Percentiles rank a stretch among this genome's conserved stretches.
These are phyloP conservation scores for Sugiyamaella grinbergsii DNA, from an alignment of 1,139 yeast genomes.

Conservation along the genomic window DNA sequence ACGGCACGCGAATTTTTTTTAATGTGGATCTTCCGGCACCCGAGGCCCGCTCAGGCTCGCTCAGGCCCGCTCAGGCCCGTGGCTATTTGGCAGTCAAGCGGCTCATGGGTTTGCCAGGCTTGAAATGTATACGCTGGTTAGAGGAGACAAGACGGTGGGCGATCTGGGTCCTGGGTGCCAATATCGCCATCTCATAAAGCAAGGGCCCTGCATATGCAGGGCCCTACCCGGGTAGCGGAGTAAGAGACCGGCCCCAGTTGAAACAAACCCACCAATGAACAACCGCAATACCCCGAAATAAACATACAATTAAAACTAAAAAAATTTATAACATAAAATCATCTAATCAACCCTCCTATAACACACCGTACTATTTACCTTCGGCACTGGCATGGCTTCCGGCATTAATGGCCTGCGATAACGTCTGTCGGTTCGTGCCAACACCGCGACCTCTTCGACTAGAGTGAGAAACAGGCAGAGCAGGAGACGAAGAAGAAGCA, in stretches of 20 bases:
- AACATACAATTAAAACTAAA: background rate
- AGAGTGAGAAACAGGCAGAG: constrained; percentile 6
- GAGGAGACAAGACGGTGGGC: background rate
- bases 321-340: too few species aligned
- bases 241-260: too few species aligned
- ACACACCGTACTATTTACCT: constrained; percentile 7
- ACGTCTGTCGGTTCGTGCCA: constrained; percentile 31
- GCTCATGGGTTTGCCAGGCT: too few species aligned
- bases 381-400: constrained; percentile 32
- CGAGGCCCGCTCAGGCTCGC: too few species aligned
- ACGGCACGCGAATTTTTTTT: too few species aligned
- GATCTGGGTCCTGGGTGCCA: too few species aligned
- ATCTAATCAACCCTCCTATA: background rate
- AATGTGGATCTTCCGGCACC: too few species aligned
- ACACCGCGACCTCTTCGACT: constrained; percentile 24
- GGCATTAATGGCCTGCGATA: constrained; percentile 35
- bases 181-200: too few species aligned
- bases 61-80: background rate
- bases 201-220: background rate
- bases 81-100: too few species aligned
- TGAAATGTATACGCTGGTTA: too few species aligned
- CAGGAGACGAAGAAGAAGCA: background rate
- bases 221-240: too few species aligned
- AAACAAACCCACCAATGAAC: too few species aligned
- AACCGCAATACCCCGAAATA: background rate